Percentiles rank a stretch among this genome's conserved stretches.
phyloP scores from a whole-genome alignment of 305 asterid genomes.

The Fraxinus albicans region DNA sequence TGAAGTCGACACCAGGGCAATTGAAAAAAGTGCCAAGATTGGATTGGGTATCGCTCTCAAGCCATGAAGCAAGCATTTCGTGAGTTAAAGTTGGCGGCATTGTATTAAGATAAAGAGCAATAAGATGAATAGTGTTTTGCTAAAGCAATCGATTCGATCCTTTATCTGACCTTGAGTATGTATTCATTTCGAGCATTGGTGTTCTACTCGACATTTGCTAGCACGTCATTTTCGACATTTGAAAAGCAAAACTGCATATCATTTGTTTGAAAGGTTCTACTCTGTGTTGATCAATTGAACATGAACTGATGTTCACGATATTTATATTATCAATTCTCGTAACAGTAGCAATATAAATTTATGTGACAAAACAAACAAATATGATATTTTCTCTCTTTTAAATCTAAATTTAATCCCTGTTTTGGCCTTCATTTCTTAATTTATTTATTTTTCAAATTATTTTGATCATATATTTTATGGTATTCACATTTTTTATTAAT shows the following conservation, averaged over 20 bases:
- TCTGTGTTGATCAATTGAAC: no score
- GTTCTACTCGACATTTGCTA: no score
- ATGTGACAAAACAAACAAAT: no score
- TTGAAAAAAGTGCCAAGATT: slow-evolving; percentile 86
- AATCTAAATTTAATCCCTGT: not conserved
- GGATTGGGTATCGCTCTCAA: slow-evolving; percentile 88
- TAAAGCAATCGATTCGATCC: not conserved
- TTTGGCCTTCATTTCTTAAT: no score
- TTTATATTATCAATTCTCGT: not conserved
- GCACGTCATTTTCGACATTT: not conserved
- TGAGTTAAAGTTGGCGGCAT: not conserved
- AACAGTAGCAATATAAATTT: not conserved
- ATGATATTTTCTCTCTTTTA: no score
- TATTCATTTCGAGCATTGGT: not conserved
- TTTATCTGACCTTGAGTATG: not conserved
- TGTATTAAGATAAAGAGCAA: slow-evolving; percentile 27
- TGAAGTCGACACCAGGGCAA: slow-evolving; percentile 69
- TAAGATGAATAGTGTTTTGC: slow-evolving; percentile 28
- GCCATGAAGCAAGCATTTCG: slow-evolving; percentile 45
- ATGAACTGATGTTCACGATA: not conserved
- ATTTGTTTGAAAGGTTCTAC: not conserved
- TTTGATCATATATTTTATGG: no score
- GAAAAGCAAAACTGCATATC: not conserved
- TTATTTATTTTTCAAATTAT: no score
- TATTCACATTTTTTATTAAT: not conserved